These are phyloP conservation scores for Sugiyamaella boreocaroliniensis DNA, from an alignment of 805 yeast genomes.

Conservation along the genomic window DNA sequence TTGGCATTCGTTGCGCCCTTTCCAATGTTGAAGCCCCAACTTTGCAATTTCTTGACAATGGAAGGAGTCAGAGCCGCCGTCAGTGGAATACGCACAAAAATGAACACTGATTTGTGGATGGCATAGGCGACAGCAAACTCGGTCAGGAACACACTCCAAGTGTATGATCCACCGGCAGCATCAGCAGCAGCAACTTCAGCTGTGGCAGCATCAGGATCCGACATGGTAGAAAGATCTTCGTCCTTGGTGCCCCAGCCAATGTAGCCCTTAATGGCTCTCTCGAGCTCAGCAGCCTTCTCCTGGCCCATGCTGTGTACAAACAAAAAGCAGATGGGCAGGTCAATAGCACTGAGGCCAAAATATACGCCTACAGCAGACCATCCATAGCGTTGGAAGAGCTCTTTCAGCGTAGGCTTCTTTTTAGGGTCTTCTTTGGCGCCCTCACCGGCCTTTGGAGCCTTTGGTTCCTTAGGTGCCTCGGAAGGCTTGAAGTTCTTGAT, in stretches of 20 bases:
- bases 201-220: conserved; percentile 8
- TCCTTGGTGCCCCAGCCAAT: conserved; percentile 53
- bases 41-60: conserved; percentile 55
- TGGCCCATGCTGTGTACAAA: conserved; percentile 84
- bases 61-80: conserved; percentile 90
- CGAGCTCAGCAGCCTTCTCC: conserved; percentile 64
- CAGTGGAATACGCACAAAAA: conserved; percentile 77
- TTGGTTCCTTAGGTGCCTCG: neutral
- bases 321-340: conserved; percentile 75
- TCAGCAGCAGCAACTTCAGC: conserved; percentile 8
- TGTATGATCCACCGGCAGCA: conserved; percentile 5
- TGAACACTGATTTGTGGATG: conserved; percentile 70
- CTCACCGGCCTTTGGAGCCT: neutral
- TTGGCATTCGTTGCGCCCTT: conserved; percentile 37
- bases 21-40: conserved; percentile 78
- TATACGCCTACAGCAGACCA: conserved; percentile 87
- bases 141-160: conserved; percentile 50
- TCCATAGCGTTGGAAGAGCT: conserved; percentile 78
- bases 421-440: neutral
- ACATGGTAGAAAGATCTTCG: conserved; percentile 12
- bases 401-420: conserved; percentile 36
- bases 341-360: conserved; percentile 61
- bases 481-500: neutral
- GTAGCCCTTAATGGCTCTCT: conserved; percentile 50
- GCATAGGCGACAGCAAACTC: conserved; percentile 91